These are phyloP conservation scores for Ganoderma lucidum DNA, from an alignment of 1,284 basidiomycete species.

Conservation along the genomic window DNA sequence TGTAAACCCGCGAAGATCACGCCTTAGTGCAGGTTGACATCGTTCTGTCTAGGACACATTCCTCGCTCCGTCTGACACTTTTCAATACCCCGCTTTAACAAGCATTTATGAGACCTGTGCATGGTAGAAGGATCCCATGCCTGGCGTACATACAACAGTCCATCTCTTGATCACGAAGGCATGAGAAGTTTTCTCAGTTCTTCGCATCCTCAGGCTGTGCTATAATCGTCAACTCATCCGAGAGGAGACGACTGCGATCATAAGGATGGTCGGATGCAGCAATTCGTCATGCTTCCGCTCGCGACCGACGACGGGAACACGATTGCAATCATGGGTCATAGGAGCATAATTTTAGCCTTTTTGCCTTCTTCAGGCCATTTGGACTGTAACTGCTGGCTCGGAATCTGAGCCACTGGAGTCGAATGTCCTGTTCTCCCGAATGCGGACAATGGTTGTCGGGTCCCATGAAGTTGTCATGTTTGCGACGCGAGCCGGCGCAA, in stretches of 20 bases:
- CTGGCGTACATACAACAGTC: background rate
- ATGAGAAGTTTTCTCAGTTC: background rate
- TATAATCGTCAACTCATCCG: background rate
- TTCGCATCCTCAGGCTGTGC: background rate
- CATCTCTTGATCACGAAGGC: background rate
- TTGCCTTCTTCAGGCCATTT: background rate
- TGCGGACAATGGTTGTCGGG: background rate
- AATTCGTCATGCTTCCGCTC: background rate
- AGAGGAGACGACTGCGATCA: background rate
- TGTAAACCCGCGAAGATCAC: background rate
- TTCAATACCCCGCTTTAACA: background rate
- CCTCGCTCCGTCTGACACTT: background rate
- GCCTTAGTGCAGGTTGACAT: background rate
- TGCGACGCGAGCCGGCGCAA: background rate
- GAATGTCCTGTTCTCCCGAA: background rate
- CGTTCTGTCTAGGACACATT: background rate
- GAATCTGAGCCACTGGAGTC: background rate
- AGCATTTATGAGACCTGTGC: background rate
- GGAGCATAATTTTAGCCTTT: background rate
- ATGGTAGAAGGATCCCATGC: background rate
- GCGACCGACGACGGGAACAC: background rate
- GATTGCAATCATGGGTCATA: background rate
- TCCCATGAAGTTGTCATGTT: background rate
- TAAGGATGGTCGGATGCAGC: background rate
- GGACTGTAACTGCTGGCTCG: background rate